Evolutionary conservation across 2,329 filamentous ascomycete species (phyloP), one percentile per base, ranked within the genome.

Genomic region (Bimuria novae-zelandiae): DNA sequence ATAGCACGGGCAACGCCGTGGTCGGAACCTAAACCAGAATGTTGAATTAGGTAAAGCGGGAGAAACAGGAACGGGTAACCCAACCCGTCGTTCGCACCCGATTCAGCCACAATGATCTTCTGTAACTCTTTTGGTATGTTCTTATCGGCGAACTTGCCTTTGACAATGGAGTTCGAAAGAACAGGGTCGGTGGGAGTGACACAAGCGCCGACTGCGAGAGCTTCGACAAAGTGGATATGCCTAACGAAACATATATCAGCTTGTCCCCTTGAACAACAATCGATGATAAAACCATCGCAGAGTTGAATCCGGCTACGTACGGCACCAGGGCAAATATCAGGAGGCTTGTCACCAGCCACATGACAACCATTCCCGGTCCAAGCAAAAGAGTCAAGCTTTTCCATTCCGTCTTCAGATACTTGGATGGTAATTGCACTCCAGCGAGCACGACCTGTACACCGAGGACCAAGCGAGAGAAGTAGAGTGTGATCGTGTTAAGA

Each of bases 161-260:
- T 96, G 40, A 96, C 90, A 52, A 96, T 96, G 2, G 89, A 89
- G 59, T 94, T 93, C 14, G 89, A 93, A 32, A 96, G 74, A 1
- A 96, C 86, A 0, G 92, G 92, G 64, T 97, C 92, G 0, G 92
- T 96, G 0, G 92, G 92, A 2, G 92, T 94, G n/a, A 97, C 86
- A 66, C 92, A 96, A 0, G 92, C 89, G 1, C 86, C 92, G 10
- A 96, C 79, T 14, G 87, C 89, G 10, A 96, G 79, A 0, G 92
- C 89, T 60, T 94, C 88, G 1, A 96, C 79, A 59, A 94, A 89
- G 25, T 79, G 79, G 14, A 93, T 77, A 44, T 85, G 76, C 16
- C 44, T 47, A 27, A 10, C 7, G 1, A 17, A 12, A 12, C 4
- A 7, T 21, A n/a, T n/a, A n/a, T n/a, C n/a, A n/a, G n/a, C n/a